Evolutionary conservation across 2,329 filamentous ascomycete species (phyloP).

Genomic region (Exophiala bonariae): DNA sequence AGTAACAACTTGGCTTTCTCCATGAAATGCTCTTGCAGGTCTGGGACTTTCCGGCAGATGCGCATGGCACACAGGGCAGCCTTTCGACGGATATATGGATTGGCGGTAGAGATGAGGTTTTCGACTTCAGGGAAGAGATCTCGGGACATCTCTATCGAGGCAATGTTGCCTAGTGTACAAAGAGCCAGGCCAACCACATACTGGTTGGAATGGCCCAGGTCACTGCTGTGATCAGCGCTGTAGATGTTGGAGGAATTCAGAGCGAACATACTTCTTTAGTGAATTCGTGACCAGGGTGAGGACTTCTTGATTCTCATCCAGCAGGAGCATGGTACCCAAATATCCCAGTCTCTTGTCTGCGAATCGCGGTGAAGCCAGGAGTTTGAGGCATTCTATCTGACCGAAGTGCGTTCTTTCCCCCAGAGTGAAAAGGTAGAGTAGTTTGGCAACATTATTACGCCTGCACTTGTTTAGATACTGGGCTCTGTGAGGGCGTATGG

Average conservation of each 20-base stretch:
- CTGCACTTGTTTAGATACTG: constrained; percentile 47
- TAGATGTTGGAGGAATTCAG: neutral
- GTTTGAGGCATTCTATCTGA: constrained; percentile 98
- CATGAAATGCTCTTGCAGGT: constrained; percentile 93
- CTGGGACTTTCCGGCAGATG: constrained; percentile 96
- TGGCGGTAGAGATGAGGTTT: constrained; percentile 83
- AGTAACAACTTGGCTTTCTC: constrained; percentile 89
- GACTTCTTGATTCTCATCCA: constrained; percentile 99
- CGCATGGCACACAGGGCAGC: constrained; percentile 98
- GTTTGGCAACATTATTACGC: constrained; percentile 97
- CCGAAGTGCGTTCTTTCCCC: constrained; percentile 98
- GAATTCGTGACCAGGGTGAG: constrained; percentile 97
- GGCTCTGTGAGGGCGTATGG: no score
- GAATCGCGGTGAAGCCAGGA: constrained; percentile 93
- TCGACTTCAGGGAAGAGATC: constrained; percentile 97
- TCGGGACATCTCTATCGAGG: constrained; percentile 96
- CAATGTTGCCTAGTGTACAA: constrained; percentile 95
- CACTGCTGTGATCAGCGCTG: constrained; percentile 54
- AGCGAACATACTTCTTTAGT: constrained; percentile 76
- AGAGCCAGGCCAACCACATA: constrained; percentile 96
- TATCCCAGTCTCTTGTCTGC: constrained; percentile 97
- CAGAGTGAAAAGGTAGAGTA: constrained; percentile 95
- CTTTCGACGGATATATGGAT: constrained; percentile 97
- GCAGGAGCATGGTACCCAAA: constrained; percentile 88
- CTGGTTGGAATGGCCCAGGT: constrained; percentile 95